phyloP scores from a whole-genome alignment of 208 protist genomes.

The Acanthamoeba royreba region DNA sequence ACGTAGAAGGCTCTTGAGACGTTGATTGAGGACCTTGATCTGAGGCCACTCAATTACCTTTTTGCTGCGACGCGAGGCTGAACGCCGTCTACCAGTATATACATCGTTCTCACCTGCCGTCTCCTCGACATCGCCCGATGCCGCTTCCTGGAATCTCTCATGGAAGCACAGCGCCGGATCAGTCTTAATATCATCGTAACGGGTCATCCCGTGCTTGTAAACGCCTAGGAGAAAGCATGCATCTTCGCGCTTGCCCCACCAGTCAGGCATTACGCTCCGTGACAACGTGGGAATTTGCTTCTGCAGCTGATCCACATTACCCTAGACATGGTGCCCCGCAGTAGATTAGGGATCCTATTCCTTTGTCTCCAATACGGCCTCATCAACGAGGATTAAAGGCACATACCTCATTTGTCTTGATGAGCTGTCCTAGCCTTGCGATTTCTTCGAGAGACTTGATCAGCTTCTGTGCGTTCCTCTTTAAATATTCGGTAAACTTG shows the following conservation, averaged over 20 bases:
- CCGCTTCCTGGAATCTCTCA: conserved; percentile 4
- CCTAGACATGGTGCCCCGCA: not conserved
- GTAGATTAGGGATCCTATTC: too few species aligned
- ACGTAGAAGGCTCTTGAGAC: conserved; percentile 21
- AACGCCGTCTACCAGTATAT: not conserved
- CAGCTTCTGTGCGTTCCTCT: conserved; percentile 16
- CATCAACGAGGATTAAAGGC: too few species aligned
- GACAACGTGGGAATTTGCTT: conserved; percentile 27
- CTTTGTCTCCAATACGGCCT: too few species aligned
- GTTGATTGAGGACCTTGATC: conserved; percentile 8
- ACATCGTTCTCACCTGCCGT: not conserved
- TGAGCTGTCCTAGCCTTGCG: not conserved
- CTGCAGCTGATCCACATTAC: not conserved
- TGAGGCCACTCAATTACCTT: conserved; percentile 11
- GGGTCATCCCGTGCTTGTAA: conserved; percentile 65
- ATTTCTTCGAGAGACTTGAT: not conserved
- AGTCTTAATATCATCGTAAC: conserved; percentile 54
- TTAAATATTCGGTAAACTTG: conserved; percentile 38
- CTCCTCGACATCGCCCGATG: not conserved
- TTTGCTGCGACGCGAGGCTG: not conserved
- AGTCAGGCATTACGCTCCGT: not conserved
- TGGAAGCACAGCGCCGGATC: conserved; percentile 53
- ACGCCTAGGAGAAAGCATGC: conserved; percentile 56
- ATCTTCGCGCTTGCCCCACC: conserved; percentile 31
- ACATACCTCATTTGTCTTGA: not conserved